Evolutionary conservation across 2,329 filamentous ascomycete species (phyloP), one percentile per base, ranked within the genome.

Genomic region (Chalaropsis ovoidea): DNA sequence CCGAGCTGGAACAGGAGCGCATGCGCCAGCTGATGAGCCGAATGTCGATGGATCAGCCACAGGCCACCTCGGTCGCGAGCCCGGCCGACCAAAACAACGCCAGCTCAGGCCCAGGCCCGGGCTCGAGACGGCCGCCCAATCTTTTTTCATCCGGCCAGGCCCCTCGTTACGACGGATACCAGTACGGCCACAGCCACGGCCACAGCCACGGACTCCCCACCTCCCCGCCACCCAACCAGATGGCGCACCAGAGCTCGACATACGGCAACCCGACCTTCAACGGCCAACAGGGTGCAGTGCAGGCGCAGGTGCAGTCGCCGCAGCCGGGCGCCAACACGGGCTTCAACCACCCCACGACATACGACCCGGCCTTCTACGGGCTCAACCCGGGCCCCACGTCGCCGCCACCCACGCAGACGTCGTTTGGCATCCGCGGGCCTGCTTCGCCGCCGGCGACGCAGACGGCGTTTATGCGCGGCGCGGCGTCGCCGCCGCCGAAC

Each of bases 1-100:
- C 91, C 41, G 91, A 96, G 71, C 81, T 88, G 63, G 93, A 97
- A 74, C 86, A 96, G 73, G 90, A 95, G 72, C 84, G 93, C 65
- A 77, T 99, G 65, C 86, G 89, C 66, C 88, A 89, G 52, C 79
- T 99, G 49, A 97, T 99, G 94, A 92, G 96, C 72, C 85, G 92
- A 64, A 93, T 97, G 85, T 92, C 91, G 1, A 87, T 96, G 77
- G 90, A 93, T n/a, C 78, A 82, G 60, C 72, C 24, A 72, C 73
- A 58, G 54, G 10, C 69, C 71, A 19, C 69, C 71, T 71, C 31
- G 70, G 72, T 41, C 73, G 75, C 63, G 75, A 76, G 56, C 22
- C 62, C n/a, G 49, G 67, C 73, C 31, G 77, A 17, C 73, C 72
- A 7, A 68, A 70, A 62, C 68, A 71, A 2, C 64, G 69, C 17